phyloP scores from a whole-genome alignment of 352 stramenopile species.

The Globisporangium nodosum region DNA sequence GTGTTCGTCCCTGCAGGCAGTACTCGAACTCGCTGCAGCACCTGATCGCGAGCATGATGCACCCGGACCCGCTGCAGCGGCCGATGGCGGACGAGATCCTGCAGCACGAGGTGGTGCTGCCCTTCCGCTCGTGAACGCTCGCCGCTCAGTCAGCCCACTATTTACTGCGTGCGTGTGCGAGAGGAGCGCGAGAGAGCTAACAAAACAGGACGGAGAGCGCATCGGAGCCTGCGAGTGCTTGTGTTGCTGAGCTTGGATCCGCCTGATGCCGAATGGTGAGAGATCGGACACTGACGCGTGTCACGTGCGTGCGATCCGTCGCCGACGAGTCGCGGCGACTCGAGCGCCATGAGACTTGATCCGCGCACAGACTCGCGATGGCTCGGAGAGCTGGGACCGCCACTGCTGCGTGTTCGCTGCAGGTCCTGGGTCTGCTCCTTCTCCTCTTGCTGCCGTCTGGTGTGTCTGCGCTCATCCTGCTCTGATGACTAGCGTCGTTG shows the following conservation, averaged over 20 bases:
- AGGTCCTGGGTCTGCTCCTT: not conserved
- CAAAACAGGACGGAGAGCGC: not conserved
- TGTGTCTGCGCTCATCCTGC: not conserved
- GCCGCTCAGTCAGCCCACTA: not conserved
- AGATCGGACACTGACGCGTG: no score
- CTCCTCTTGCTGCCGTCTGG: not conserved
- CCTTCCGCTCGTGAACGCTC: conserved; percentile 29
- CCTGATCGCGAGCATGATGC: conserved; percentile 84
- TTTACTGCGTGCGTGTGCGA: not conserved
- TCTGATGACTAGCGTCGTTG: not conserved
- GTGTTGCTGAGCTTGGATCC: no score
- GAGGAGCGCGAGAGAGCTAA: not conserved
- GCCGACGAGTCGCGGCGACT: not conserved
- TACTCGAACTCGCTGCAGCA: conserved; percentile 87
- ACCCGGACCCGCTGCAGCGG: conserved; percentile 76
- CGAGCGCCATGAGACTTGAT: not conserved
- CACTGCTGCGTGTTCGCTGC: not conserved
- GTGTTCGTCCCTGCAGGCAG: conserved; percentile 29
- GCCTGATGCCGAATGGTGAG: no score
- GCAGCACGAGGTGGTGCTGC: conserved; percentile 75
- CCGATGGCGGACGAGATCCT: conserved; percentile 79
- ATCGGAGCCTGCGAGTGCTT: no score
- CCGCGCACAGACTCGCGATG: not conserved
- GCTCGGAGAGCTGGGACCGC: not conserved
- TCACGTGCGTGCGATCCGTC: not conserved